These are phyloP conservation scores for Botrytis pseudocinerea DNA, from an alignment of 2,329 filamentous ascomycete species.

Conservation along the genomic window DNA sequence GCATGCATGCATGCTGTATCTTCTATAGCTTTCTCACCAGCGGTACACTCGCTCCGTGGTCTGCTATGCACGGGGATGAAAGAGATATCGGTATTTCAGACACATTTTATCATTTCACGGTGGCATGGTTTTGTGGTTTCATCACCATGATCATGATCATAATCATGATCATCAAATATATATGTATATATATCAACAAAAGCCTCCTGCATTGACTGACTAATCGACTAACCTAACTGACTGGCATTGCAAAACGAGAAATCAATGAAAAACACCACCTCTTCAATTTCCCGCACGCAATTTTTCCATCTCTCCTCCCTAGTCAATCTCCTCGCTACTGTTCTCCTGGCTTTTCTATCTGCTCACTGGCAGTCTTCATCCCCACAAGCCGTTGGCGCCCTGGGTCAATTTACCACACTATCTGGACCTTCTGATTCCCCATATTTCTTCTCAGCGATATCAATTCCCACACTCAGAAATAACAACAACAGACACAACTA, in stretches of 20 bases:
- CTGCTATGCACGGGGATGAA: no score
- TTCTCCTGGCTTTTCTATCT: not conserved
- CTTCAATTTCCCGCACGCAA: not conserved
- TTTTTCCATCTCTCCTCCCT: not conserved
- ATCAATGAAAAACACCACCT: not conserved
- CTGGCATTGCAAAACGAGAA: conserved; percentile 5
- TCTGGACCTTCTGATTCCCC: not conserved
- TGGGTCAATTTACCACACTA: conserved; percentile 7
- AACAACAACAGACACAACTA: conserved; percentile 1
- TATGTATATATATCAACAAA: conserved; percentile 14
- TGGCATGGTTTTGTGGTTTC: accelerated
- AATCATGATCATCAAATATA: not conserved
- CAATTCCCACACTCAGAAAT: conserved; percentile 13
- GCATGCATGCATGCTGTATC: not conserved
- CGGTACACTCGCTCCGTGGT: not conserved
- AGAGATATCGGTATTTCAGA: not conserved
- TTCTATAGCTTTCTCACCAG: not conserved
- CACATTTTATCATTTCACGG: not conserved
- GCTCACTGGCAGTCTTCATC: conserved; percentile 2
- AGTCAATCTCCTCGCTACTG: not conserved
- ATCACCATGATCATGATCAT: not conserved
- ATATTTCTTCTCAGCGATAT: not conserved
- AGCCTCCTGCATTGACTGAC: conserved; percentile 25
- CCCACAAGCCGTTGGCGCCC: not conserved
- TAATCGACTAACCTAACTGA: conserved; percentile 21